Base-by-base conservation (phyloP, 352 stramenopile species). In the Phytophthora syringae region DNA sequence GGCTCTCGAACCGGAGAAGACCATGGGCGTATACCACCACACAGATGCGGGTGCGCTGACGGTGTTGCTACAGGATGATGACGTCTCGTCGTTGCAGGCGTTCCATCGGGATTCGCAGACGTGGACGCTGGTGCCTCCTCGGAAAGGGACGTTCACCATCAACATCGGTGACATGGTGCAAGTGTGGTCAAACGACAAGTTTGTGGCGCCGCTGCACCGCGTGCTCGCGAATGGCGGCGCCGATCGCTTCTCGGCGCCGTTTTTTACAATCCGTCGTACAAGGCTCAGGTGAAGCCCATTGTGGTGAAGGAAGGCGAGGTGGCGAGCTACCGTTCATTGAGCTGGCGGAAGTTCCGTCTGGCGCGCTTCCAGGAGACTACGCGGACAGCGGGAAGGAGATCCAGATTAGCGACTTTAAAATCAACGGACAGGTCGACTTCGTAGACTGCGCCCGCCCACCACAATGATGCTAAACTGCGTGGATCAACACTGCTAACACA, bases 331-430 rank as follows among this genome's bases (percentile, higher is more conserved):
- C 70, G 84, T 7, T 63, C 88, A 20, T 77, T 97, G n/a, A 84
- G 82, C 21, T 98, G 90, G 86, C 86, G 84, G 27, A 92, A 98
- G 52, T 98, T 95, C 68, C 82, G 91, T 40, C 74, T 84, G 36
- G 60, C 89, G 37, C 85, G 94, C 20, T 97, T 97, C 80, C 84
- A 90, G 27, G 95, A 42, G 90, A 98, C 74, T 93, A 96, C 61
- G 92, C 86, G 5, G 88, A 98, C 77, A 59, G 93, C 22, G 95
- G 95, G 21, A 76, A 90, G n/a, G 95, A 98, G 58, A 93, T 98
- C 59, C 92, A 98, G 79, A 97, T 97, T 56, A 73, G 75, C 22
- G 77, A 98, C 64, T 98, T 74, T 52, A 68, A 63, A 34, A 53
- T 68, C 28, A 16, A 53, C 25, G 45, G 53, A n/a, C 27, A 44